Conservation (phyloP, 371 early-diverging fungal genomes). For the Apophysomyces ossiformis region DNA sequence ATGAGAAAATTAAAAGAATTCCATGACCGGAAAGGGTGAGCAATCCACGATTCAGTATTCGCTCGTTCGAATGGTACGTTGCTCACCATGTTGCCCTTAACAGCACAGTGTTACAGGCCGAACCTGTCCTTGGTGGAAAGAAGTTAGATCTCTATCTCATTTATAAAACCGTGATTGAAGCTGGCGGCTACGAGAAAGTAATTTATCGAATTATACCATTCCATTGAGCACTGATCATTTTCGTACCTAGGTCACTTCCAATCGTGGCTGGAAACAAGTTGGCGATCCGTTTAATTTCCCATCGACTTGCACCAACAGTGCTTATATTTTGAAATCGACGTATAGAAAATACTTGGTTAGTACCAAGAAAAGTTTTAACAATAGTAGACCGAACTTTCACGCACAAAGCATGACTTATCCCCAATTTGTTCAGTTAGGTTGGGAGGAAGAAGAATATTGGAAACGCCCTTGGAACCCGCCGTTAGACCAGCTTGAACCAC, state of each 20-base stretch:
- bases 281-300: slow-evolving; percentile 81
- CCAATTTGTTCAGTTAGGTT: slow-evolving; percentile 38
- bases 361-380: neutral
- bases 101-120: slow-evolving; percentile 66
- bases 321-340: slow-evolving; percentile 78
- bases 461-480: slow-evolving; percentile 53
- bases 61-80: neutral
- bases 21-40: slow-evolving; percentile 62
- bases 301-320: slow-evolving; percentile 84
- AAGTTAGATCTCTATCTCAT: slow-evolving; percentile 67
- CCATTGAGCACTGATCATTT: neutral
- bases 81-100: neutral
- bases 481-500: slow-evolving; percentile 30
- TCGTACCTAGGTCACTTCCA: slow-evolving; percentile 68
- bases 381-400: neutral
- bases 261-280: slow-evolving; percentile 82
- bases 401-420: neutral
- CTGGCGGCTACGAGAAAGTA: slow-evolving; percentile 74
- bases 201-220: neutral
- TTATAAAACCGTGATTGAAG: slow-evolving; percentile 63
- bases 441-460: slow-evolving; percentile 55
- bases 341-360: slow-evolving; percentile 71
- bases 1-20: slow-evolving; percentile 66
- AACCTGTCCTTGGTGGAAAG: slow-evolving; percentile 77
- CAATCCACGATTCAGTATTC: neutral